phyloP scores from a whole-genome alignment of 2,329 filamentous ascomycete species.

The Sporothrix sp. region DNA sequence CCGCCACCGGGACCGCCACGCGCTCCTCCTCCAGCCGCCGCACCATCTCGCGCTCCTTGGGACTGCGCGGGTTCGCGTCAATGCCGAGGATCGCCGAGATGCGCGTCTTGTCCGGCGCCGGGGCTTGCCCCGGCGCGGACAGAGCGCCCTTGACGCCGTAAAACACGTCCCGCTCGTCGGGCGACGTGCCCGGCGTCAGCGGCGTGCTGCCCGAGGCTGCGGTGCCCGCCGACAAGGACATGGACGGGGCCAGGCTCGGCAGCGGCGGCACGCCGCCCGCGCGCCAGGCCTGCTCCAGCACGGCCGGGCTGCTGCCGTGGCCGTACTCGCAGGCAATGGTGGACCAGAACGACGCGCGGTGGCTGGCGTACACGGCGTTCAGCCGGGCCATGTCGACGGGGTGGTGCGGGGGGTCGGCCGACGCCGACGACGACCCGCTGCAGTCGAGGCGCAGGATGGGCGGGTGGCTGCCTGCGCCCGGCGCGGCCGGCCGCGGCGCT shows the following conservation, averaged over 20 bases:
- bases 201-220: slow-evolving; percentile 27
- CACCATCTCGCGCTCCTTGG: slow-evolving; percentile 48
- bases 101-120: slow-evolving; percentile 44
- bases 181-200: slow-evolving; percentile 44
- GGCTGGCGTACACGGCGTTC: slow-evolving; percentile 57
- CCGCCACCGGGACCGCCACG: slow-evolving; percentile 11
- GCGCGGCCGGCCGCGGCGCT: slow-evolving; percentile 26
- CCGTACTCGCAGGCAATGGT: slow-evolving; percentile 65
- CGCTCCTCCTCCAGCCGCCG: slow-evolving; percentile 44
- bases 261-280: slow-evolving; percentile 23
- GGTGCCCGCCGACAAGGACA: slow-evolving; percentile 8
- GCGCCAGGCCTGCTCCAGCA: slow-evolving; percentile 63
- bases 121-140: neutral
- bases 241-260: no score
- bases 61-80: slow-evolving; percentile 47
- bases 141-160: slow-evolving; percentile 26
- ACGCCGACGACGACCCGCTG: slow-evolving; percentile 31
- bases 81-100: slow-evolving; percentile 55
- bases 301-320: slow-evolving; percentile 46
- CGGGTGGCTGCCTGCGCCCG: slow-evolving; percentile 21
- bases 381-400: slow-evolving; percentile 57
- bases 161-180: slow-evolving; percentile 36
- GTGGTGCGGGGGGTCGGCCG: slow-evolving; percentile 26
- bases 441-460: slow-evolving; percentile 53
- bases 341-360: slow-evolving; percentile 64